Conservation (phyloP, 139 green algal species). For the Coelastrella sp. region DNA sequence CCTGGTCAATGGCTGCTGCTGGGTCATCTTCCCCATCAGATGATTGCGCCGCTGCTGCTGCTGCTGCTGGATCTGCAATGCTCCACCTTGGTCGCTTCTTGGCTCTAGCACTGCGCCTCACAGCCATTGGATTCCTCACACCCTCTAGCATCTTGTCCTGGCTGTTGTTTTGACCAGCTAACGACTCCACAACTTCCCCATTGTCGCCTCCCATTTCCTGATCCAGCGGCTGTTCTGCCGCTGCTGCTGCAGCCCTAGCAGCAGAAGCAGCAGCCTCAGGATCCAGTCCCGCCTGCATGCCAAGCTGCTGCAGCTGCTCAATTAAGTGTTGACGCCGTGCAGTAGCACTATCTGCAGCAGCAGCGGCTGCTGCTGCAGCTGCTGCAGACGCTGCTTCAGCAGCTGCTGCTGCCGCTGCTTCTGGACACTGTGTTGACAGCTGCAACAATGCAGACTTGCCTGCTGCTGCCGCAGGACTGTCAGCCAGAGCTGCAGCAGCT, state of each 20-base stretch:
- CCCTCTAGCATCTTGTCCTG: not conserved
- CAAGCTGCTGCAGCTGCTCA: slow-evolving; percentile 40
- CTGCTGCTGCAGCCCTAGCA: slow-evolving; percentile 17
- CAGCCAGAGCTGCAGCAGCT: slow-evolving; percentile 4
- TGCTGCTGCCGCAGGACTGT: slow-evolving; percentile 16
- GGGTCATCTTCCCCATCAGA: not conserved
- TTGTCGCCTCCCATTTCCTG: not conserved
- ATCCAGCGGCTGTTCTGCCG: not conserved
- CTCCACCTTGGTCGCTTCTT: slow-evolving; percentile 16
- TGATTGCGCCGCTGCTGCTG: not conserved
- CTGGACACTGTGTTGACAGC: slow-evolving; percentile 18
- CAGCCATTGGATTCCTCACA: not conserved
- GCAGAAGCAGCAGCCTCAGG: slow-evolving; percentile 29
- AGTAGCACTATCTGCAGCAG: not conserved
- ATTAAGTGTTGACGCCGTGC: not conserved
- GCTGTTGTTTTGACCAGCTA: not conserved
- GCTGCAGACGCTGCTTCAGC: slow-evolving; percentile 19
- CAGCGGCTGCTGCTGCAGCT: slow-evolving; percentile 32
- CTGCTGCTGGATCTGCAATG: not conserved
- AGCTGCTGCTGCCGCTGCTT: slow-evolving; percentile 16
- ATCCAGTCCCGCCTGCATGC: slow-evolving; percentile 17
- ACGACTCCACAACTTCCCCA: not conserved
- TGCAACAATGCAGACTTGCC: not conserved
- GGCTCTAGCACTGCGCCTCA: not conserved
- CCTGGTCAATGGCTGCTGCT: not conserved